Percentiles rank a stretch among this genome's conserved stretches.
Conservation (phyloP, 345 rosid genomes). For the Syzygium grande region DNA sequence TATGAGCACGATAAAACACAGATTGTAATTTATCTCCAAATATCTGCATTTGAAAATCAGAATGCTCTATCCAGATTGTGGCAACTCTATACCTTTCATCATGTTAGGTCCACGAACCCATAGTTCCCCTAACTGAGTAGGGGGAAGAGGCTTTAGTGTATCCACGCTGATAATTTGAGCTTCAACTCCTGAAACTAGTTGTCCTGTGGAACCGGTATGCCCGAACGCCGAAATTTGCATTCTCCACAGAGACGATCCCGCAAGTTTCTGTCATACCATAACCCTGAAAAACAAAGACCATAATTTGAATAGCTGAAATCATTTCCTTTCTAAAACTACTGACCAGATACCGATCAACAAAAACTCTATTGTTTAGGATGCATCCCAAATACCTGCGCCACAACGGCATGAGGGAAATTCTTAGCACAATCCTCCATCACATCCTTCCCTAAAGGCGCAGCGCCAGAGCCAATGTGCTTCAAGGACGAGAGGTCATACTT, state of each 20-base stretch:
- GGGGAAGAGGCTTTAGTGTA: conserved; percentile 61
- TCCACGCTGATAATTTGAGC: conserved; percentile 60
- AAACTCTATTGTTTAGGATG: not conserved
- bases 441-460: conserved; percentile 89
- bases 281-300: conserved; percentile 36
- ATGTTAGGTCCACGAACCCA: conserved; percentile 90
- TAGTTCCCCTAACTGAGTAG: conserved; percentile 67
- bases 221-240: conserved; percentile 26
- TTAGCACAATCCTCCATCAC: conserved; percentile 70
- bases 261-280: conserved; percentile 91
- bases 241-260: conserved; percentile 57
- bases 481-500: conserved; percentile 66
- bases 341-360: not conserved
- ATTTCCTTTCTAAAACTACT: not conserved
- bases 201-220: conserved; percentile 69
- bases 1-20: not conserved
- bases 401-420: conserved; percentile 43
- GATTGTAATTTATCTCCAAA: not conserved
- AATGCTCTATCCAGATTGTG: not conserved
- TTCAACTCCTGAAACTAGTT: conserved; percentile 62
- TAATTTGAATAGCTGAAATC: not conserved
- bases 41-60: not conserved
- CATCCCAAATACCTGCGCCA: conserved; percentile 47
- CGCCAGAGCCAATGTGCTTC: conserved; percentile 65
- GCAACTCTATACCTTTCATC: conserved; percentile 57